phyloP scores from a whole-genome alignment of 2,329 filamentous ascomycete species.

The Talaromyces rugulosus region DNA sequence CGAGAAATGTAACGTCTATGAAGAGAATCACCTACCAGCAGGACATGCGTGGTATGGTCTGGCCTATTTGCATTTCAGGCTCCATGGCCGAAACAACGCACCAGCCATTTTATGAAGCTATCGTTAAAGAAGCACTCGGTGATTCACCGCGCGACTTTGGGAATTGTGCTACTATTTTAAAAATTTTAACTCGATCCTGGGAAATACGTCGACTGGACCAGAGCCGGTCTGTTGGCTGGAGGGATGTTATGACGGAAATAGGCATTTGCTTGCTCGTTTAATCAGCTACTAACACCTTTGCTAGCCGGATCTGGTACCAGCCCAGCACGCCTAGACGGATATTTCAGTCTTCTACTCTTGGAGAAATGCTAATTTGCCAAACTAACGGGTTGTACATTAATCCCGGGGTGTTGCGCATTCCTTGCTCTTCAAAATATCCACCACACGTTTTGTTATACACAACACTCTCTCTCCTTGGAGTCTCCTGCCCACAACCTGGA shows the following conservation, averaged over 20 bases:
- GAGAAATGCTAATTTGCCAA: not conserved
- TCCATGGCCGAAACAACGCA: constrained; percentile 13
- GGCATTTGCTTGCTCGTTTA: constrained; percentile 6
- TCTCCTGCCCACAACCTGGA: constrained; percentile 8
- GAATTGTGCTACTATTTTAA: constrained; percentile 7
- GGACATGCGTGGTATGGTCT: constrained; percentile 13
- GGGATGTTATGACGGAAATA: constrained; percentile 7
- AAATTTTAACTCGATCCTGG: constrained; percentile 10
- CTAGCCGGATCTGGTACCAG: not conserved
- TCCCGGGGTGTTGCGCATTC: not conserved
- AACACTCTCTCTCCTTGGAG: constrained; percentile 42
- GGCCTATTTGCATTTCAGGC: constrained; percentile 16
- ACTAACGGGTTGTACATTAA: not conserved
- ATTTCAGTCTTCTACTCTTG: not conserved
- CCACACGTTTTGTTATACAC: not conserved
- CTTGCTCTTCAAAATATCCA: not conserved
- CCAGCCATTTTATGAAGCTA: constrained; percentile 10
- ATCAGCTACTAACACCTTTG: not conserved
- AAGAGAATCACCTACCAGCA: constrained; percentile 1
- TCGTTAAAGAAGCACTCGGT: constrained; percentile 13
- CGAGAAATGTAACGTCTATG: constrained; percentile 5
- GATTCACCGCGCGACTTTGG: constrained; percentile 16
- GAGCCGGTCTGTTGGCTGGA: constrained; percentile 1
- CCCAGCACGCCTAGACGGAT: too few relatives aligned
- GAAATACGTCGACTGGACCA: not conserved